phyloP scores from a whole-genome alignment of 2,329 filamentous ascomycete species.

The Byssochlamys sp. region DNA sequence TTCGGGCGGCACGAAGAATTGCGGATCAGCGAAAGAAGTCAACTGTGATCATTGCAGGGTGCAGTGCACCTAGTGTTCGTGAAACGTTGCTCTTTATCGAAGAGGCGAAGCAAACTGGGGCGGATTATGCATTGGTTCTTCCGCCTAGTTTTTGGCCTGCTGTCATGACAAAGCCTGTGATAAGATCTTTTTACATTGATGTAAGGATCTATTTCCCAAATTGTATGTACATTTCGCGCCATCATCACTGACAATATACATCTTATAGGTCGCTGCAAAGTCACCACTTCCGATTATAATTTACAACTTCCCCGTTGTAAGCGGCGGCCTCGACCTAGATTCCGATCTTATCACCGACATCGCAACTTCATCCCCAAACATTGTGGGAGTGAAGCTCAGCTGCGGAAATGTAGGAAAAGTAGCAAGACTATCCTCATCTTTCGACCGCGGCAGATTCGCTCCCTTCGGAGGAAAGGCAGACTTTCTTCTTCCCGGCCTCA shows the following conservation, averaged over 20 bases:
- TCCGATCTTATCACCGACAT: constrained; percentile 47
- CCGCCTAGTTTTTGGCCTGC: constrained; percentile 51
- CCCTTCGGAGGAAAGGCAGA: constrained; percentile 74
- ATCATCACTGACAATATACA: not conserved
- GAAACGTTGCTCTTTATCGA: constrained; percentile 51
- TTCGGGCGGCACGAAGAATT: constrained; percentile 39
- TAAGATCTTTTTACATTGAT: not conserved
- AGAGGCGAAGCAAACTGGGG: constrained; percentile 26
- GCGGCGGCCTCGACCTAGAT: constrained; percentile 54
- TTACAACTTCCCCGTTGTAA: constrained; percentile 56
- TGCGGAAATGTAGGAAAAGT: constrained; percentile 41
- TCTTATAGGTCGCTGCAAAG: constrained; percentile 27
- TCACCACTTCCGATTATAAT: constrained; percentile 46
- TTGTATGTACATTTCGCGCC: not conserved
- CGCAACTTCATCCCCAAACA: constrained; percentile 45
- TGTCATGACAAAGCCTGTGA: constrained; percentile 25
- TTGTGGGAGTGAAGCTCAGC: constrained; percentile 48
- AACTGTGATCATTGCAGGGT: constrained; percentile 56
- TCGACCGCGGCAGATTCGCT: constrained; percentile 51
- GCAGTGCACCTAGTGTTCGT: constrained; percentile 57
- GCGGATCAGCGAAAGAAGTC: not conserved
- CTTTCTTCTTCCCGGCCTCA: constrained; percentile 67
- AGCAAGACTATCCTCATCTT: constrained; percentile 19
- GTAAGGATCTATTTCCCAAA: not conserved
- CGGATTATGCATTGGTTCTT: constrained; percentile 49